Evolutionary conservation across 192 early-diverging fungal genomes (phyloP).

Genomic region (Dissophora ornata): DNA sequence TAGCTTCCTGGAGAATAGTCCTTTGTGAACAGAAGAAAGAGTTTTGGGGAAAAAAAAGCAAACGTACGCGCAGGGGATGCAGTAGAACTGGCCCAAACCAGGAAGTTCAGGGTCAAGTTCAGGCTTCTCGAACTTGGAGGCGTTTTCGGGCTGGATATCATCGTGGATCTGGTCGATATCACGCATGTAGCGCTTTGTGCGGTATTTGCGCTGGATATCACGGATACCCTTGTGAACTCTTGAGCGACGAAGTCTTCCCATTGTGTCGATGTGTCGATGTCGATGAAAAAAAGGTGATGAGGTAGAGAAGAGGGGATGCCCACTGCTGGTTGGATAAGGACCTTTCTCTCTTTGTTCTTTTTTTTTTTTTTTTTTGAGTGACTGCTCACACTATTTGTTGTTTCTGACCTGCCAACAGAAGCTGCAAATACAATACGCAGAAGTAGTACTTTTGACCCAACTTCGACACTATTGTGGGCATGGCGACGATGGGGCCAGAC

Average conservation of each 20-base stretch:
- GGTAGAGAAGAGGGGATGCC: not conserved
- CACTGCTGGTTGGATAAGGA: too few relatives aligned
- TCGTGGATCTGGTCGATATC: slow-evolving; percentile 97
- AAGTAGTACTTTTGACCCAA: too few relatives aligned
- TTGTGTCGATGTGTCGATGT: slow-evolving; percentile 2
- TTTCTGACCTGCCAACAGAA: too few relatives aligned
- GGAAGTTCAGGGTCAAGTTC: slow-evolving; percentile 87
- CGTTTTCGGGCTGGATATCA: slow-evolving; percentile 82
- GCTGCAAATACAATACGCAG: too few relatives aligned
- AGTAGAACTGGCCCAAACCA: slow-evolving; percentile 92
- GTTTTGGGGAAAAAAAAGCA: too few relatives aligned
- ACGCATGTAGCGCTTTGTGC: slow-evolving; percentile 88
- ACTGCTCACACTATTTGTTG: too few relatives aligned
- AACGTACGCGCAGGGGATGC: slow-evolving; percentile 80
- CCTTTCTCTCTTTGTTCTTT: too few relatives aligned
- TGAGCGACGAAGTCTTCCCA: slow-evolving; percentile 66
- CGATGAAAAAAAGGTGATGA: slow-evolving; percentile 4
- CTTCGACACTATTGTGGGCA: too few relatives aligned
- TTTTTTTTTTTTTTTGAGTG: too few relatives aligned
- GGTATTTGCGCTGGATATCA: slow-evolving; percentile 83
- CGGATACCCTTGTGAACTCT: slow-evolving; percentile 70
- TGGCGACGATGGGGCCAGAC: too few relatives aligned
- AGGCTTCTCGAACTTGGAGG: slow-evolving; percentile 67
- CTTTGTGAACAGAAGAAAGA: too few relatives aligned
- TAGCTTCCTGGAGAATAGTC: too few relatives aligned